Evolutionary conservation across 228 moss, liverwort and hornwort genomes (phyloP).

Genomic region (Sphagnum magellanicum): DNA sequence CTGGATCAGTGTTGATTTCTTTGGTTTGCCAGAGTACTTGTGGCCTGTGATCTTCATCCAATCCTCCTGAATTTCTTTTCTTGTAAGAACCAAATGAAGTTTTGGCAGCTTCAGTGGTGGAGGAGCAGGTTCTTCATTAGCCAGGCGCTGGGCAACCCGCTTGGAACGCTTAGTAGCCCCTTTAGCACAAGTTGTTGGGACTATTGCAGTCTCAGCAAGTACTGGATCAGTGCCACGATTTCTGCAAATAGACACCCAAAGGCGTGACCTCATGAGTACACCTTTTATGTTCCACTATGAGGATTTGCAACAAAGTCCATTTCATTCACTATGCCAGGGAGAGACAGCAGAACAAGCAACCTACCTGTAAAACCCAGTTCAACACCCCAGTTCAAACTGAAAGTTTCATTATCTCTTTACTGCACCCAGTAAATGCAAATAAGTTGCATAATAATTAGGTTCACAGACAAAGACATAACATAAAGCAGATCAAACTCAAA

Average conservation of each 20-base stretch:
- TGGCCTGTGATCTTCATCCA: conserved; percentile 98
- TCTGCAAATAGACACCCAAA: conserved; percentile 12
- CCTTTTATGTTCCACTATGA: no score
- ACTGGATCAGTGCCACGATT: conserved; percentile 40
- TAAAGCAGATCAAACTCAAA: no score
- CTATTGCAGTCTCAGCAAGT: conserved; percentile 48
- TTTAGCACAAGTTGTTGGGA: conserved; percentile 65
- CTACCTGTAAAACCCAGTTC: no score
- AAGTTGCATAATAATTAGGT: no score
- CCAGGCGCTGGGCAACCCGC: conserved; percentile 89
- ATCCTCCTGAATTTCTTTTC: conserved; percentile 98
- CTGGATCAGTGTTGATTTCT: conserved; percentile 84
- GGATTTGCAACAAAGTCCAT: no score
- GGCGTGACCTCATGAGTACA: no score
- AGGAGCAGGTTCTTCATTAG: conserved; percentile 94
- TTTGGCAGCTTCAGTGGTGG: conserved; percentile 97
- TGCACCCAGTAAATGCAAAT: no score
- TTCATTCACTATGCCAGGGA: no score
- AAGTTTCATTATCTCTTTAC: no score
- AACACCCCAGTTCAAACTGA: no score
- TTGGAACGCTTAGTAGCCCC: conserved; percentile 94
- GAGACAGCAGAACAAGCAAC: no score
- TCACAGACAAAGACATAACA: no score
- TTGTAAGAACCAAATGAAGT: conserved; percentile 75
- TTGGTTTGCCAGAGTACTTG: conserved; percentile 89